Evolutionary conservation across 148 eudicot species (phyloP), one percentile per base, ranked within the genome.

Genomic region (Cornus kousa): DNA sequence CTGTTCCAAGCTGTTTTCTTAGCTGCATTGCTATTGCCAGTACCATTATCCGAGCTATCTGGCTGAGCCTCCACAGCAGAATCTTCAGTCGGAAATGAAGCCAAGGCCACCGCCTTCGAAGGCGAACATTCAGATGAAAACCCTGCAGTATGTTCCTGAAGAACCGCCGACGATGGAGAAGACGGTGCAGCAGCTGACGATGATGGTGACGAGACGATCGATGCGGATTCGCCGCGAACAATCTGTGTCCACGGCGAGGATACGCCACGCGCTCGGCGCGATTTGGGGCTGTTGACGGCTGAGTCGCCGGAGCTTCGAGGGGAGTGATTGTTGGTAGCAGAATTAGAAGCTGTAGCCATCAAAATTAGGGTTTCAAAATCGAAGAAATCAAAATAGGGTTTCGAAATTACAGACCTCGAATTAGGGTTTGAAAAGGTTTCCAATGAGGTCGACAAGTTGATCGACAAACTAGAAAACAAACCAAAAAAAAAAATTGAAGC

Each of bases 1-100:
- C 76, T 86, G 74, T 85, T 86, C 91, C 94, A 87, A 28, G 83
- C 87, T 32, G 87, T 87, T 85, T 88, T 90, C 79, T 88, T 90
- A 68, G 80, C 80, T 78, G 83, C 91, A 88, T 72, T 79, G 39
- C 77, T 28, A 20, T 17, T 68, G 1, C 50, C 81, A 70, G 39
- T 67, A 31, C 85, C 82, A 46, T 78, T 74, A 35, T 81, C 85
- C 13, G 78, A 19, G 28, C 57, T 73, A n/a, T 80, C 92, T 14
- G 69, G 22, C 75, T 74, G 83, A 72, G 79, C 48, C 12, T 75
- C 88, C 22, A 24, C 77, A 23, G 60, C 81, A 67, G 48, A 77
- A 67, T 64, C 79, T 32, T 77, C 48, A 43, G 8, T 9, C 82
- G 13, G 78, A 48, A 6, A 43, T 9, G 48, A 6, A 4, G 65